Conservation (phyloP, 176 grass and related monocot genomes). For the Tillandsia fasciculata region DNA sequence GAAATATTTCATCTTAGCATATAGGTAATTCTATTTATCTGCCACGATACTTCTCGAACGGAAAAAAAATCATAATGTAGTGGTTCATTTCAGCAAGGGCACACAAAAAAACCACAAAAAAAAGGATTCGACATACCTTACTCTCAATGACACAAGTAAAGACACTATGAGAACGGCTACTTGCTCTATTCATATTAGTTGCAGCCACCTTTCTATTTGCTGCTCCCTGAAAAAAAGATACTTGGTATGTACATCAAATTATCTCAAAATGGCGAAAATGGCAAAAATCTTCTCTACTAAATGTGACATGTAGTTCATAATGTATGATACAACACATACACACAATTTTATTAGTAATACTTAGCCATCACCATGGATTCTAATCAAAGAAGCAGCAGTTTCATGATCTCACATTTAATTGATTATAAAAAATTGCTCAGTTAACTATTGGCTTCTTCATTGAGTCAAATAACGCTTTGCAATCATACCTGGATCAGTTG, state of each 20-base stretch:
- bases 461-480: background rate
- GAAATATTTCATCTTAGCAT: constrained; percentile 6
- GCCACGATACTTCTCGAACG: background rate
- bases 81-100: constrained; percentile 4
- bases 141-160: constrained; percentile 97
- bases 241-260: background rate
- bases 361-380: background rate
- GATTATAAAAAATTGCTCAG: background rate
- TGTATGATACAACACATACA: background rate
- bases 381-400: background rate
- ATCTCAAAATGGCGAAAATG: no score
- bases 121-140: constrained; percentile 45
- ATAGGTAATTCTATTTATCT: background rate
- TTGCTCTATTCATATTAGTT: constrained; percentile 98
- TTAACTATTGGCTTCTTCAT: no score
- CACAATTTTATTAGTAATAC: background rate
- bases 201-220: constrained; percentile 94
- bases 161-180: constrained; percentile 97
- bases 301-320: background rate
- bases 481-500: constrained; percentile 56
- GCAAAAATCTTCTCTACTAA: background rate
- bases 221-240: constrained; percentile 49
- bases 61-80: background rate
- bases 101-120: constrained; percentile 12
- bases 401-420: background rate